phyloP scores from a whole-genome alignment of 352 stramenopile species.

The Phytophthora pini region DNA sequence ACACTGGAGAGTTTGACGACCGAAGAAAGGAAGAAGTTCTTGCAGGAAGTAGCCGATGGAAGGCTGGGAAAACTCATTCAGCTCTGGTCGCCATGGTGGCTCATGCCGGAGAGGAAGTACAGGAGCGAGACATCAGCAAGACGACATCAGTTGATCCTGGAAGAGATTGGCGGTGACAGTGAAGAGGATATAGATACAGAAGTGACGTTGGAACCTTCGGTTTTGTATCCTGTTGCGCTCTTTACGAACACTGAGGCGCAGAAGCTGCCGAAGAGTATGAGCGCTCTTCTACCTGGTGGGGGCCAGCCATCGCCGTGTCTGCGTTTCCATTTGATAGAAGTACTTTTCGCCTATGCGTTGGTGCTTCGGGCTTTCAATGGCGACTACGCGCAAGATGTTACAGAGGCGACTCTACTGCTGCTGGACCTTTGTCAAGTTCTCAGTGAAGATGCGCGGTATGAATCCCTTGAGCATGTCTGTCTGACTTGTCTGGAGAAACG shows the following conservation, averaged over 20 bases:
- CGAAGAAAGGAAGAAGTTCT: constrained; percentile 63
- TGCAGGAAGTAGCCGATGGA: constrained; percentile 69
- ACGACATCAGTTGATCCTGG: constrained; percentile 54
- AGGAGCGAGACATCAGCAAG: constrained; percentile 50
- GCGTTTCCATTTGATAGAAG: constrained; percentile 67
- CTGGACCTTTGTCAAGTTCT: constrained; percentile 62
- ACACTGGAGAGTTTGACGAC: constrained; percentile 69
- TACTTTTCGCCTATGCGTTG: constrained; percentile 75
- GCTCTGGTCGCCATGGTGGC: constrained; percentile 83
- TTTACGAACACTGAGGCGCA: constrained; percentile 51
- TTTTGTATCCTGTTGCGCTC: constrained; percentile 54
- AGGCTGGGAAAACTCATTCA: constrained; percentile 66
- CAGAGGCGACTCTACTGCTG: constrained; percentile 52
- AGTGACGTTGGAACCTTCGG: constrained; percentile 7
- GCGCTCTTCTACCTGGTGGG: constrained; percentile 35
- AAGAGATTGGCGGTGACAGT: constrained; percentile 41
- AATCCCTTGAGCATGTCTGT: constrained; percentile 55
- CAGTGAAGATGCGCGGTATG: constrained; percentile 50
- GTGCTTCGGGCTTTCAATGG: constrained; percentile 81
- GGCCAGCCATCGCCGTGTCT: constrained; percentile 49
- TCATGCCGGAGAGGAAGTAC: constrained; percentile 52
- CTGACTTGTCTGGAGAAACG: constrained; percentile 47
- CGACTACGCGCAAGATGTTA: constrained; percentile 67
- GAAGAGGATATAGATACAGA: constrained; percentile 12
- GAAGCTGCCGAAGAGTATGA: constrained; percentile 45